Evolutionary conservation across 495 filamentous ascomycete species (phyloP).

Genomic region (Penicillium turbatum): DNA sequence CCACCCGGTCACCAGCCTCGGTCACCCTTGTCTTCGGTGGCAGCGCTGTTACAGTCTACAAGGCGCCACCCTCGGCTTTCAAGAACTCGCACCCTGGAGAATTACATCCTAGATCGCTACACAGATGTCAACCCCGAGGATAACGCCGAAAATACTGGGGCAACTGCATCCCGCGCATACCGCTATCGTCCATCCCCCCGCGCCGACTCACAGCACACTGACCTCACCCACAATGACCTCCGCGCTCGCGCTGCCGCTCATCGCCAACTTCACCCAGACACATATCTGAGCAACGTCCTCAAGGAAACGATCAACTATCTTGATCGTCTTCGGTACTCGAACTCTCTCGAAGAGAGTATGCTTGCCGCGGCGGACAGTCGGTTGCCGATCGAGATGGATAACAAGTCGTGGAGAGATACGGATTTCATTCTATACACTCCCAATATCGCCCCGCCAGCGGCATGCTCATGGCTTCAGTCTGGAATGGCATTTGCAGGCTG

Average conservation of each 20-base stretch:
- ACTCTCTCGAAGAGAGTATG: constrained; percentile 53
- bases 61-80: constrained; percentile 46
- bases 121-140: constrained; percentile 33
- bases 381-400: constrained; percentile 40
- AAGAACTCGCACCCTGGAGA: constrained; percentile 42
- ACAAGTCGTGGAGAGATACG: constrained; percentile 44
- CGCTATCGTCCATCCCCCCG: constrained; percentile 35
- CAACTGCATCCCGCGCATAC: constrained; percentile 30
- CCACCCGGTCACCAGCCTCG: constrained; percentile 14
- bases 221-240: constrained; percentile 40
- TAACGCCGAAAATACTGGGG: constrained; percentile 27
- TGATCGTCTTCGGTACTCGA: constrained; percentile 54
- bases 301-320: constrained; percentile 65
- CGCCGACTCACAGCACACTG: constrained; percentile 28
- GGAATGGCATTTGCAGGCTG: constrained; percentile 62
- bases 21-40: constrained; percentile 33
- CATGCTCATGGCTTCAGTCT: constrained; percentile 62
- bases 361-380: constrained; percentile 47
- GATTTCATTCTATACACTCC: constrained; percentile 61
- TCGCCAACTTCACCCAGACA: constrained; percentile 49
- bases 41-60: constrained; percentile 47
- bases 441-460: constrained; percentile 49
- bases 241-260: constrained; percentile 47
- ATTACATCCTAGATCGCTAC: constrained; percentile 43
- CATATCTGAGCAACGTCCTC: constrained; percentile 39